Evolutionary conservation across 805 yeast genomes (phyloP).

Genomic region (Saccharomycopsis sp.): DNA sequence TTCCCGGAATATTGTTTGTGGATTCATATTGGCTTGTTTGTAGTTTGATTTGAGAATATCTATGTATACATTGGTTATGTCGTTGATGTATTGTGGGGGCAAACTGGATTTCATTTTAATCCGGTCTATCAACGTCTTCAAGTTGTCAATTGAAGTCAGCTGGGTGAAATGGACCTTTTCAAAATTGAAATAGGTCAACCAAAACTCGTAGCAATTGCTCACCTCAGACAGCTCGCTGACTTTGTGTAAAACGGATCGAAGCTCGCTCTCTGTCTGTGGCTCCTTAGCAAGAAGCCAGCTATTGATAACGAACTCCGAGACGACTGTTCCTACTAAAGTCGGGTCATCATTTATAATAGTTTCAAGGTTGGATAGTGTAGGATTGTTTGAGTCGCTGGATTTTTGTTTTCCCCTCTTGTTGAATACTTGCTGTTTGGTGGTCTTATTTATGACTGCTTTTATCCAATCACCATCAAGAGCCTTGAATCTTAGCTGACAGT

Average conservation of each 20-base stretch:
- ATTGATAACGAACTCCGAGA: not conserved
- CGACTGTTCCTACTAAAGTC: not conserved
- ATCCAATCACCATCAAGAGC: not conserved
- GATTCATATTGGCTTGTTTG: not conserved
- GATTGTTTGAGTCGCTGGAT: not conserved
- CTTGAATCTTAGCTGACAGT: not conserved
- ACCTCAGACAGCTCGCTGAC: constrained; percentile 24
- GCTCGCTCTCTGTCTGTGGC: not conserved
- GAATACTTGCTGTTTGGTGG: not conserved
- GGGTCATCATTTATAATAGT: not conserved
- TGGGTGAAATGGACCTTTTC: constrained; percentile 27
- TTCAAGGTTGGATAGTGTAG: not conserved
- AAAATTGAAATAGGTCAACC: constrained; percentile 34
- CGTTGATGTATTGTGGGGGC: constrained; percentile 43
- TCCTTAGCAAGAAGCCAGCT: not conserved
- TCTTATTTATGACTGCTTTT: not conserved
- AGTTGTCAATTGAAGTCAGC: constrained; percentile 37
- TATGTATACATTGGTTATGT: constrained; percentile 32
- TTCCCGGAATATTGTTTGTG: constrained; percentile 8
- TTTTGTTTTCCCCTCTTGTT: not conserved
- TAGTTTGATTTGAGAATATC: constrained; percentile 31
- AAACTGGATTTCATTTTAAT: constrained; percentile 41
- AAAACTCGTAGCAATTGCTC: constrained; percentile 41
- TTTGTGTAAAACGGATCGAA: not conserved
- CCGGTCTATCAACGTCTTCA: constrained; percentile 39